These are phyloP conservation scores for Mediolabrus comicus DNA, from an alignment of 108 stramenopile species.

Conservation along the genomic window DNA sequence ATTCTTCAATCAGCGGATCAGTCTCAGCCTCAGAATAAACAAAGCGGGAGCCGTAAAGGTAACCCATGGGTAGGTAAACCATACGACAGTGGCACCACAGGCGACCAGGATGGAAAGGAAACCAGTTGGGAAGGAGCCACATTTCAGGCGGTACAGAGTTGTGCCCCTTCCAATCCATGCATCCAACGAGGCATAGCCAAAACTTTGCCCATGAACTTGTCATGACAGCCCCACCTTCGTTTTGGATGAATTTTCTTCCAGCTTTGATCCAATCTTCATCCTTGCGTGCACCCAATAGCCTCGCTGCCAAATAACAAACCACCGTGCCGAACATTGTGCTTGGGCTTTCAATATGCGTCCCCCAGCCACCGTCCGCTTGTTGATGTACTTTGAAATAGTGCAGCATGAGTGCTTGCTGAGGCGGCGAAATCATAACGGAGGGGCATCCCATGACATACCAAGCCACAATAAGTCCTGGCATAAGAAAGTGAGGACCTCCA, in stretches of 20 bases:
- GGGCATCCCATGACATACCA: constrained; percentile 86
- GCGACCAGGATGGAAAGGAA: constrained; percentile 96
- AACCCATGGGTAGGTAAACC: constrained; percentile 98
- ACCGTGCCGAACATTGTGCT: constrained; percentile 97
- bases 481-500: constrained; percentile 97
- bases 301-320: constrained; percentile 88
- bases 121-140: constrained; percentile 98
- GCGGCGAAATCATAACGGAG: constrained; percentile 56
- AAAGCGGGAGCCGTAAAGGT: constrained; percentile 86
- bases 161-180: constrained; percentile 95
- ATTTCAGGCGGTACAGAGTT: constrained; percentile 96
- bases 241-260: constrained; percentile 74
- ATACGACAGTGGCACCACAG: constrained; percentile 99
- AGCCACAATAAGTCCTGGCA: constrained; percentile 92
- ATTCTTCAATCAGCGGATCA: constrained; percentile 68
- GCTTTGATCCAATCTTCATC: constrained; percentile 50
- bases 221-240: constrained; percentile 90
- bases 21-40: constrained; percentile 71
- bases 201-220: constrained; percentile 98
- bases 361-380: constrained; percentile 98
- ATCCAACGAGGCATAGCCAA: constrained; percentile 94
- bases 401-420: constrained; percentile 66
- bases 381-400: constrained; percentile 94
- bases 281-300: constrained; percentile 81
- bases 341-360: constrained; percentile 97